Conservation (phyloP, 257 asterid genomes). For the Ajuga chamaepitys region DNA sequence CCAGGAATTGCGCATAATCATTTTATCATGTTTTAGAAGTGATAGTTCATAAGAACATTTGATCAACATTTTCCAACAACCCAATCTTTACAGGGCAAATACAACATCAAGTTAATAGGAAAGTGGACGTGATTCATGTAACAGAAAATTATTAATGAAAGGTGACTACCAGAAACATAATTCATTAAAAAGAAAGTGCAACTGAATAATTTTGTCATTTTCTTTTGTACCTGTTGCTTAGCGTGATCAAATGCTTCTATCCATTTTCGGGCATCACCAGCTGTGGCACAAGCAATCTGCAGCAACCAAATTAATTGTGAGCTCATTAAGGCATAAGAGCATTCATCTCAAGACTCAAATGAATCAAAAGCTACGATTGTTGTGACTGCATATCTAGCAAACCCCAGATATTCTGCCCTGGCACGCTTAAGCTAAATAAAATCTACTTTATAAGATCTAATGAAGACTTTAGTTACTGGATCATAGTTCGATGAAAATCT, state of each 20-base stretch:
- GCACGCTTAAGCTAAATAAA: background rate
- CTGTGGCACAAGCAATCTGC: conserved; percentile 88
- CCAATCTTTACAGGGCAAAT: background rate
- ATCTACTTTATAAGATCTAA: background rate
- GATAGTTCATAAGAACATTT: background rate
- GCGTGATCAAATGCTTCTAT: conserved; percentile 98
- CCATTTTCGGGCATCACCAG: conserved; percentile 86
- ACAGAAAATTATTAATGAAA: conserved; percentile 1
- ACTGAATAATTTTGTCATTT: background rate
- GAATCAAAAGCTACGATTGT: conserved; percentile 1
- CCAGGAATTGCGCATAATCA: background rate
- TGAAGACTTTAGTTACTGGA: background rate
- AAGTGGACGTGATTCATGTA: background rate
- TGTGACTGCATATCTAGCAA: background rate
- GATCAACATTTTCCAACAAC: background rate
- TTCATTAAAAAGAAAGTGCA: background rate
- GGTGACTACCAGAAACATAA: background rate
- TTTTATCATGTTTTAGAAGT: background rate
- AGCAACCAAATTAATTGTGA: conserved; percentile 27
- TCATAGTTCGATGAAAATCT: background rate
- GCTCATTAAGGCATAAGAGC: conserved; percentile 10
- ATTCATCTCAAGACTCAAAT: conserved; percentile 14
- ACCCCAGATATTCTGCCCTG: background rate
- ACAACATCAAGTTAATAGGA: background rate
- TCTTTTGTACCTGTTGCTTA: conserved; percentile 70